Conservation (phyloP, 2,329 filamentous ascomycete genomes). For the Scorias spongiosa region DNA sequence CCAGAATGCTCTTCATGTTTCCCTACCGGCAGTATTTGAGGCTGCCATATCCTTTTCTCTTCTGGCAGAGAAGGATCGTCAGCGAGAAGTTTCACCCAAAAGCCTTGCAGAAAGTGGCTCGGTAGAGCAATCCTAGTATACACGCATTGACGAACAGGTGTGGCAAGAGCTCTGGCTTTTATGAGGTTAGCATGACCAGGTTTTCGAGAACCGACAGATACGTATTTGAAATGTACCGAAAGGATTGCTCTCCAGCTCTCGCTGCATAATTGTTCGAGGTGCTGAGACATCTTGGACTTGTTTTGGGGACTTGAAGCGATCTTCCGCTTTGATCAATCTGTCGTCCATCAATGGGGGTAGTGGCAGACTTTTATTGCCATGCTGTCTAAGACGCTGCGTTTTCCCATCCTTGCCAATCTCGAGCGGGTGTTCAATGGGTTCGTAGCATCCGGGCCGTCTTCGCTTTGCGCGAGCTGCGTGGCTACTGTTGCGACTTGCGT, state of each 20-base stretch:
- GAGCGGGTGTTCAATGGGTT: conserved; percentile 7
- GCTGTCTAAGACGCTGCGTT: conserved; percentile 20
- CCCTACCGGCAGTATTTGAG: background rate
- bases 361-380: conserved; percentile 25
- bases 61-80: background rate
- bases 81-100: conserved; percentile 23
- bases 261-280: conserved; percentile 37
- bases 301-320: conserved; percentile 26
- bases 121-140: conserved; percentile 39
- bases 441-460: conserved; percentile 1
- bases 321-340: conserved; percentile 20
- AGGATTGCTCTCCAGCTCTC: conserved; percentile 44
- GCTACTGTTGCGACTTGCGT: conserved; percentile 1
- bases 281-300: conserved; percentile 27
- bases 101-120: conserved; percentile 46
- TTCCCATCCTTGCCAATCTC: conserved; percentile 16
- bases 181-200: background rate
- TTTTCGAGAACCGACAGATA: too few relatives aligned
- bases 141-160: conserved; percentile 42
- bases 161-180: conserved; percentile 46
- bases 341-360: conserved; percentile 35
- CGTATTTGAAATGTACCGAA: conserved; percentile 37
- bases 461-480: background rate
- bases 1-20: background rate
- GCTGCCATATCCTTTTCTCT: background rate